Evolutionary conservation across 2,329 filamentous ascomycete genomes (phyloP).

Genomic region (Dryadomyces quercivorus): DNA sequence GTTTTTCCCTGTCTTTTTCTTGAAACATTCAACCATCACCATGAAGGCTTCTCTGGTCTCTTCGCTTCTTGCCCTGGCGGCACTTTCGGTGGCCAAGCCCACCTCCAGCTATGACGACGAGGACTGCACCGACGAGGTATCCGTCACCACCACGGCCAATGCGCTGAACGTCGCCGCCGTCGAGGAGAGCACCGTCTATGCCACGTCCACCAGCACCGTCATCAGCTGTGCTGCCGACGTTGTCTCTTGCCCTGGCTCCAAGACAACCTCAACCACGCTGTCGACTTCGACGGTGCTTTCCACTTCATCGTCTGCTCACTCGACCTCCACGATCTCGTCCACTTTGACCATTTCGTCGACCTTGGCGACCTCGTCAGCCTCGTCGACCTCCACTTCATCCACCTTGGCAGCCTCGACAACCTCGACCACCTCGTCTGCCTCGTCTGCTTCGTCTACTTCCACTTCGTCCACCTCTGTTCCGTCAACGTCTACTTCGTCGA

Average conservation of each 20-base stretch:
- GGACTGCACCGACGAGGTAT: constrained; percentile 6
- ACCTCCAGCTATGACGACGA: not conserved
- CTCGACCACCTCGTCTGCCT: too few species aligned
- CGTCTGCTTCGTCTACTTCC: too few species aligned
- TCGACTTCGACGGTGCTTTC: not conserved
- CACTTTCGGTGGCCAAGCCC: constrained; percentile 1
- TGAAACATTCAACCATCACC: not conserved
- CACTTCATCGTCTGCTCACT: not conserved
- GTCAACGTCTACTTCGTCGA: too few species aligned
- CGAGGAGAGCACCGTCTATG: constrained; percentile 28
- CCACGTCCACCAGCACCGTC: constrained; percentile 26
- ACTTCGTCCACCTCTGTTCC: too few species aligned
- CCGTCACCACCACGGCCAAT: not conserved
- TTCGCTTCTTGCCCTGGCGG: constrained; percentile 7
- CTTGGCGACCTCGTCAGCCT: too few species aligned
- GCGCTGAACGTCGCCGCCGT: not conserved
- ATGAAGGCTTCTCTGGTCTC: constrained; percentile 9
- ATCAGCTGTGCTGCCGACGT: constrained; percentile 24
- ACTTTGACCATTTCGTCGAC: not conserved
- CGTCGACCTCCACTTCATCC: not conserved
- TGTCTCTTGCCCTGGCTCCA: constrained; percentile 24
- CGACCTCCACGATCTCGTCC: not conserved
- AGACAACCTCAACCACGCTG: constrained; percentile 7
- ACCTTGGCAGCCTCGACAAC: not conserved
- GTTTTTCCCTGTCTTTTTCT: too few species aligned